Base-by-base conservation (phyloP, 2,329 filamentous ascomycete species). In the Helotiales sp. region DNA sequence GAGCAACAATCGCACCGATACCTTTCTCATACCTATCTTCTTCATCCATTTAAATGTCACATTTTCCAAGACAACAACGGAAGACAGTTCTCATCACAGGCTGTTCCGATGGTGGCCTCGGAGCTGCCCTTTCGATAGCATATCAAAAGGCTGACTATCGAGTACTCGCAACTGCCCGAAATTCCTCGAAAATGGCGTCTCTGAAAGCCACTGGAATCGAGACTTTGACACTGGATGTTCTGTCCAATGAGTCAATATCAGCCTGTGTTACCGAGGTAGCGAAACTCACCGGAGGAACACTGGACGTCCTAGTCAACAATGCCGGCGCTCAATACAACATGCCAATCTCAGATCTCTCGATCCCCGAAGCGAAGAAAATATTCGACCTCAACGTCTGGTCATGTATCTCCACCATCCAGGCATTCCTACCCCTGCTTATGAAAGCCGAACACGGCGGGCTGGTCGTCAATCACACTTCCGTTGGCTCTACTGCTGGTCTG, bases 301-400 rank as follows among this genome's bases (percentile, higher is more conserved):
- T 62, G 26, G 22, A 83, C 64, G 75, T 82, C 28, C 77, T 84
- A 2, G 72, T 83, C 66, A 83, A 84, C 71, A 83, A 83, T 71
- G 79, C 81, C 2, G 81, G 78, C 15, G 71, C 73, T 15, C 72
- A 74, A n/a, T 77, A 76, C 60, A 67, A 67, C 8, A 75, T 77
- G 69, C 77, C 79, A 0, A 64, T 80, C 1, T 66, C 76, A 8
- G 78, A 80, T 65, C 65, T 72, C 7, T 70, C 73, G 6, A 57
- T 78, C 7, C 68, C 70, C 5, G 71, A 72, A 20, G 73, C 78
- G 3, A 76, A 75, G 61, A 69, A 75, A 3, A 66, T 75, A 24
- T 79, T 77, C 57, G 77, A 79, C 61, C 67, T 74, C 28, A 79
- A 79, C 43, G 72, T 78, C 22, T 49, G 77, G 77, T 10, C 75